Conservation (phyloP, 345 rosid species). For the Euphorbia tirucalli region DNA sequence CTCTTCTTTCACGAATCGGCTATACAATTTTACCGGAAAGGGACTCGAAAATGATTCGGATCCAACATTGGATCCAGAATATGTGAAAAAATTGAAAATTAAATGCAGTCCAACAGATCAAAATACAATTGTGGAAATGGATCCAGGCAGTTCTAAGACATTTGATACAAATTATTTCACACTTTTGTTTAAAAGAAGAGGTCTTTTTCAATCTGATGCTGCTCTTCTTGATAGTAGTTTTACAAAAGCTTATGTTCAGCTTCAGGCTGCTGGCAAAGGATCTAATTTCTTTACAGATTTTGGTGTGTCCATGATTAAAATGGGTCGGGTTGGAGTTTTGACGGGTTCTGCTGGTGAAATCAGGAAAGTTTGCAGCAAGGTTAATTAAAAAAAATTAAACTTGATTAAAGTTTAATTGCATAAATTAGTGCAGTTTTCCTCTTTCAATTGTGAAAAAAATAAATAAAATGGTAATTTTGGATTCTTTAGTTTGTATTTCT, state of each 20-base stretch:
- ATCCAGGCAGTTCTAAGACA: constrained; percentile 62
- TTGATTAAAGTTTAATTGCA: too few species aligned
- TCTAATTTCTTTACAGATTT: constrained; percentile 63
- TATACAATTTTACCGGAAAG: constrained; percentile 71
- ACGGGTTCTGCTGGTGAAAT: constrained; percentile 52
- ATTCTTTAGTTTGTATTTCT: too few species aligned
- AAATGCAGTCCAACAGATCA: constrained; percentile 49
- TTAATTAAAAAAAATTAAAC: constrained; percentile 24
- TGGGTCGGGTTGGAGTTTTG: constrained; percentile 64
- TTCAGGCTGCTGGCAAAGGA: constrained; percentile 18
- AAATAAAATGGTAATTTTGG: too few species aligned
- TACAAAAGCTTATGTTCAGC: constrained; percentile 45
- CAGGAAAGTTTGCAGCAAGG: constrained; percentile 55
- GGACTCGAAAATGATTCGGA: constrained; percentile 38
- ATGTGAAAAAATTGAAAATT: constrained; percentile 24
- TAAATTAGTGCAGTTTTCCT: too few species aligned
- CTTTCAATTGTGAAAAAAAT: neutral
- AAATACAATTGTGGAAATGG: constrained; percentile 59
- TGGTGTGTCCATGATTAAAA: constrained; percentile 59
- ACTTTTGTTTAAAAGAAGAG: constrained; percentile 53
- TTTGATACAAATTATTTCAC: constrained; percentile 51
- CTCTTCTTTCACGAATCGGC: constrained; percentile 39
- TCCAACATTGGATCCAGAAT: constrained; percentile 47
- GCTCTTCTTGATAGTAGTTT: constrained; percentile 48
- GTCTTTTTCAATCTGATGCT: constrained; percentile 59